phyloP scores from a whole-genome alignment of 2,329 filamentous ascomycete genomes.

The Colletotrichum plurivorum region DNA sequence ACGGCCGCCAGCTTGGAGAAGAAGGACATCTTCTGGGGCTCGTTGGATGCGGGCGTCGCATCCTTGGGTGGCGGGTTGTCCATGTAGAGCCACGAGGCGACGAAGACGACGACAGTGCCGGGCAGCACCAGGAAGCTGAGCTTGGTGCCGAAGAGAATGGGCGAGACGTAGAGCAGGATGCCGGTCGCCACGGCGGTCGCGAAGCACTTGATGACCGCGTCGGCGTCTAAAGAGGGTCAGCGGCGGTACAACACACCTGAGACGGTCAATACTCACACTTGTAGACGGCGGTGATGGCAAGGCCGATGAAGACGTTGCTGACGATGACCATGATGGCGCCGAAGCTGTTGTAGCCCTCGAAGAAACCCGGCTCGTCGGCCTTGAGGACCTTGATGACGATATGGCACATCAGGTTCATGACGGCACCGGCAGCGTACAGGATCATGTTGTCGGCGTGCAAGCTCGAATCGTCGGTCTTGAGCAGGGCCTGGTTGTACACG shows the following conservation, averaged over 20 bases:
- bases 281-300: conserved; percentile 53
- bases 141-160: conserved; percentile 48
- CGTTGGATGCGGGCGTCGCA: conserved; percentile 34
- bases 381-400: conserved; percentile 44
- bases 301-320: conserved; percentile 52
- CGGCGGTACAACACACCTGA: neutral
- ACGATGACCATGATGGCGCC: conserved; percentile 49
- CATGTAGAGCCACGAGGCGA: conserved; percentile 50
- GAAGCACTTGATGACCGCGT: conserved; percentile 52
- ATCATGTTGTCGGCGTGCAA: conserved; percentile 52
- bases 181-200: conserved; percentile 50
- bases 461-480: conserved; percentile 49
- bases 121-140: conserved; percentile 47
- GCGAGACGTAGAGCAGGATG: conserved; percentile 50
- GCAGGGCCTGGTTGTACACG: conserved; percentile 52
- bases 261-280: conserved; percentile 45
- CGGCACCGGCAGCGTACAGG: conserved; percentile 48
- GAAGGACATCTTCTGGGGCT: conserved; percentile 33
- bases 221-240: conserved; percentile 46
- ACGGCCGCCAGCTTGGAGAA: conserved; percentile 36
- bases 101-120: conserved; percentile 48
- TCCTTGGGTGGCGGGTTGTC: conserved; percentile 46
- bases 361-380: conserved; percentile 47
- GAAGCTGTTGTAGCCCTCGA: conserved; percentile 45
- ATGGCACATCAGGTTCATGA: conserved; percentile 49